Percentiles rank a stretch among this genome's conserved stretches.
These are phyloP conservation scores for Cutaneotrichosporon curvatum DNA, from an alignment of 1,284 basidiomycete species.

Conservation along the genomic window DNA sequence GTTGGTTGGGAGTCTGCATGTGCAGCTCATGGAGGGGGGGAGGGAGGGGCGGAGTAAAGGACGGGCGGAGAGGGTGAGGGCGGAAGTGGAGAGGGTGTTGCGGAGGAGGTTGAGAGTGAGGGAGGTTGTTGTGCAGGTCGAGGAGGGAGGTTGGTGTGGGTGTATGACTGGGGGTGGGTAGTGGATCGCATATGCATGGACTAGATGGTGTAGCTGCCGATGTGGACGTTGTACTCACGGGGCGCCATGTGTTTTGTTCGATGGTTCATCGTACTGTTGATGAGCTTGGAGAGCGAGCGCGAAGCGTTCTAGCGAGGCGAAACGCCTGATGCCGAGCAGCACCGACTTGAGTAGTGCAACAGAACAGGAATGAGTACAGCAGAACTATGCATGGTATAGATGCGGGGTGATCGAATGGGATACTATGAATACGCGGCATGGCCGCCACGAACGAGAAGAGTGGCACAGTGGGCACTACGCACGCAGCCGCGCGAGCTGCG, in stretches of 20 bases:
- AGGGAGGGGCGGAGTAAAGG: too few relatives aligned
- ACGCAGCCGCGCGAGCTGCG: constrained; percentile 20
- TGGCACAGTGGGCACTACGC: constrained; percentile 27
- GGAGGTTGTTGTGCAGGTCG: constrained; percentile 82
- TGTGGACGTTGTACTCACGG: not conserved
- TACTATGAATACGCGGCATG: not conserved
- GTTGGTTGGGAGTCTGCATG: constrained; percentile 49
- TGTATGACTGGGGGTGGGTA: constrained; percentile 52
- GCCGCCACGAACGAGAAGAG: not conserved
- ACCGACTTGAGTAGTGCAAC: too few relatives aligned
- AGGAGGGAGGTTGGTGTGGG: constrained; percentile 44
- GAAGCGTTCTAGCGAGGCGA: too few relatives aligned
- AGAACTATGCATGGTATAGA: constrained; percentile 8
- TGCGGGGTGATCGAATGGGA: constrained; percentile 1
- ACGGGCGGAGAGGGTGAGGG: not conserved
- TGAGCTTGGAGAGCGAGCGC: too few relatives aligned
- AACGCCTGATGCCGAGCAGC: too few relatives aligned
- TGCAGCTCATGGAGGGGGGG: constrained; percentile 21
- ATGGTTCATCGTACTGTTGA: too few relatives aligned
- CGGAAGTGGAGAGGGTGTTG: not conserved
- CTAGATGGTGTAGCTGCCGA: not conserved
- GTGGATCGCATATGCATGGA: not conserved
- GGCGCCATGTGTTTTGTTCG: too few relatives aligned
- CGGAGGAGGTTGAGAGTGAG: constrained; percentile 52
- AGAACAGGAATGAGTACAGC: too few relatives aligned